Evolutionary conservation across 371 early-diverging fungal species (phyloP), one percentile per base, ranked within the genome.

Genomic region (Rhizopus delemar): DNA sequence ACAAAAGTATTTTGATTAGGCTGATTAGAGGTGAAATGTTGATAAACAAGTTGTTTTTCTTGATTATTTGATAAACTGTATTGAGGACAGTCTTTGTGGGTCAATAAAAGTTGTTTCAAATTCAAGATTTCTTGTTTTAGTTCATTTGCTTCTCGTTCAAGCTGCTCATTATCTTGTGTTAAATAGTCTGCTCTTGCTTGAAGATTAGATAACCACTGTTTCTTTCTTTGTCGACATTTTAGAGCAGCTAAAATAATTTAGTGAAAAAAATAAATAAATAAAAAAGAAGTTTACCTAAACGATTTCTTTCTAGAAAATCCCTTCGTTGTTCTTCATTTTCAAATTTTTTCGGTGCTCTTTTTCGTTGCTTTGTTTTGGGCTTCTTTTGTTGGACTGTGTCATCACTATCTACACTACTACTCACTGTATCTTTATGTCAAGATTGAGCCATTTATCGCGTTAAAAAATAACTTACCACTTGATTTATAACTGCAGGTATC

Each of bases 251-350:
- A 43, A 9, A 73, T 46, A 8, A 31, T 28, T 28, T 33, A 6
- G 5, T 22, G 2, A 22, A 22, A 22, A 22, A 22, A 22, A 22
- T 1, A 22, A 22, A 22, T 0, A 22, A 22, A 22, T 22, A 22
- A 22, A 22, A 22, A 22, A 22, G 22, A 22, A 22, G 22, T 22
- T 58, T 73, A 86, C 89, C 89, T 74, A 84, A 80, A 43, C 90
- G 81, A 68, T 90, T 90, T 58, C 90, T 75, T 64, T 90, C 92
- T 68, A 90, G 72, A 68, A 92, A 90, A 68, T 81, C 88, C 56
- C 73, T 73, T 41, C 90, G 76, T 57, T 88, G 87, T 55, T 88
- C 90, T 41, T 86, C 85, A 12, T 73, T 77, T 7, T 80, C 75
- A 49, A 13, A 56, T 51, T 11, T 41, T 49, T 8, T 31, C 16